Evolutionary conservation across 768 basidiomycete species (phyloP).

Genomic region (Phanerodontia chrysosporium): DNA sequence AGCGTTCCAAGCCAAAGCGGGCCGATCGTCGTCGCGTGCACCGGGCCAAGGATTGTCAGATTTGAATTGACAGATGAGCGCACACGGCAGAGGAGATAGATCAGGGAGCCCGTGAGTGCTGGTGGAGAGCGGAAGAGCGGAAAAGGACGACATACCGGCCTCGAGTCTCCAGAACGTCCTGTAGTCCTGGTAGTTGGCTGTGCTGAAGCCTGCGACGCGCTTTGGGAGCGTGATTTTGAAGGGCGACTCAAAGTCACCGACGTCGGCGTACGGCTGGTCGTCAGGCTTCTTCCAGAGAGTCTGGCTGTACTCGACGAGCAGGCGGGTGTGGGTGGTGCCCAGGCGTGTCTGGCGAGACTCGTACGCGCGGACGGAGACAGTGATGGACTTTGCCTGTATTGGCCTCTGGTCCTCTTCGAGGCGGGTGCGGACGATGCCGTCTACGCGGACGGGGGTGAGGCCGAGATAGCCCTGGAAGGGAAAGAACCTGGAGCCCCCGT

Average conservation of each 20-base stretch:
- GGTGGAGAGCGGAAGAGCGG: neutral
- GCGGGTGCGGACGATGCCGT: slow-evolving; percentile 73
- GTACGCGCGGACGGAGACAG: slow-evolving; percentile 79
- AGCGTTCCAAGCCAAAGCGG: neutral
- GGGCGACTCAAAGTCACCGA: slow-evolving; percentile 64
- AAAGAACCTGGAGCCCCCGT: slow-evolving; percentile 66
- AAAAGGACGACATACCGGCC: slow-evolving; percentile 50
- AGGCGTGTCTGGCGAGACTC: slow-evolving; percentile 67
- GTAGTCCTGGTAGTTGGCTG: slow-evolving; percentile 72
- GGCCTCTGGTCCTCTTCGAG: slow-evolving; percentile 68
- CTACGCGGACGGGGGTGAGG: slow-evolving; percentile 72
- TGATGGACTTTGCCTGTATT: slow-evolving; percentile 61
- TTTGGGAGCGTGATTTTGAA: slow-evolving; percentile 70
- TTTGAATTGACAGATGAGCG: slow-evolving; percentile 18
- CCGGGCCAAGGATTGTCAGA: slow-evolving; percentile 7
- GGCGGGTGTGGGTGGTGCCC: slow-evolving; percentile 51
- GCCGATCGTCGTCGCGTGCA: neutral
- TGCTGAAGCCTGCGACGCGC: slow-evolving; percentile 60
- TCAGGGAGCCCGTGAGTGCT: neutral
- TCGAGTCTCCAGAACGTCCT: slow-evolving; percentile 81
- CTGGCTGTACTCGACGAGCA: slow-evolving; percentile 64
- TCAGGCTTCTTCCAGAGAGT: slow-evolving; percentile 67
- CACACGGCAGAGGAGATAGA: slow-evolving; percentile 3
- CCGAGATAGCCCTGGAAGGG: slow-evolving; percentile 77
- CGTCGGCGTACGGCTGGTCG: slow-evolving; percentile 49